Evolutionary conservation across 73 alveolate species (phyloP).

Genomic region (Tetrahymena thermophila): DNA sequence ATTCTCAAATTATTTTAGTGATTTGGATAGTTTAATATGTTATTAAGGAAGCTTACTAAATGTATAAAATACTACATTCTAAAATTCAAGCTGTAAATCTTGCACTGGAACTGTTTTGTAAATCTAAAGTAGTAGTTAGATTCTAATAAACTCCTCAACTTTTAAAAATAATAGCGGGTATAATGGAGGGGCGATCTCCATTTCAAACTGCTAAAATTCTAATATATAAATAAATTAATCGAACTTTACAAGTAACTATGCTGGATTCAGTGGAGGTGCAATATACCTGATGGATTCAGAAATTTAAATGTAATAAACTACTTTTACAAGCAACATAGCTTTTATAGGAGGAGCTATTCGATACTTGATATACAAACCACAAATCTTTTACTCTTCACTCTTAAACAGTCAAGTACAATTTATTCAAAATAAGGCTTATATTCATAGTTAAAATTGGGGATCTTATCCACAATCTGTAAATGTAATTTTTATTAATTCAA

Average conservation of each 20-base stretch:
- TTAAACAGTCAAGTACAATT: neutral
- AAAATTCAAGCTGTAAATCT: neutral
- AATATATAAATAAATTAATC: neutral
- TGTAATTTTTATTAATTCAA: neutral
- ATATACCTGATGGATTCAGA: neutral
- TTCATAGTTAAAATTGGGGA: neutral
- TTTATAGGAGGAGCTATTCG: neutral
- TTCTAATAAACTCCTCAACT: neutral
- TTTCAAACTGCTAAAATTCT: neutral
- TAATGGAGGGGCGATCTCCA: neutral
- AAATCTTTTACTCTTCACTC: neutral
- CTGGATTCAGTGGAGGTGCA: neutral
- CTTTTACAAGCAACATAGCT: neutral
- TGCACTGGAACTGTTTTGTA: neutral
- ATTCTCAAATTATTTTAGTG: neutral
- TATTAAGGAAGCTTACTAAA: neutral
- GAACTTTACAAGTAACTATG: neutral
- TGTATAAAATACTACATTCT: neutral
- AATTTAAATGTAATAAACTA: neutral
- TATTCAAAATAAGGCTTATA: neutral
- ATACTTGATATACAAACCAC: neutral
- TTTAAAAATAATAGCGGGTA: neutral
- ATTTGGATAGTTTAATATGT: neutral
- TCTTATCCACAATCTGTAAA: neutral
- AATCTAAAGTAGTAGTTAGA: neutral